phyloP scores from a whole-genome alignment of 129 eudicot genomes.

The Sambucus nigra region DNA sequence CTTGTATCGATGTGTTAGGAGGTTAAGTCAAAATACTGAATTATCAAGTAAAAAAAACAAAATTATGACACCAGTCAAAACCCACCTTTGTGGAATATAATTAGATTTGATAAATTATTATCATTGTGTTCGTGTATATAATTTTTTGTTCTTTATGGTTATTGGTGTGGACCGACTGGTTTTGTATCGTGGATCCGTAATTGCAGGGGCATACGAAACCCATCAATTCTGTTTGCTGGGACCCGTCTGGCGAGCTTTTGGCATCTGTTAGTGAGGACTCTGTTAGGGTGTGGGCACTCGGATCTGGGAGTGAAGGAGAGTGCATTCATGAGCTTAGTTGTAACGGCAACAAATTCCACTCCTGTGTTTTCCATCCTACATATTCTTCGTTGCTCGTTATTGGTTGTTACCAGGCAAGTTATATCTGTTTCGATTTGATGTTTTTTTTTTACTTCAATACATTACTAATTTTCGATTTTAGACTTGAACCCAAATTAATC shows the following conservation, averaged over 20 bases:
- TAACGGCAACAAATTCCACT: conserved; percentile 45
- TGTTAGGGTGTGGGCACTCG: conserved; percentile 46
- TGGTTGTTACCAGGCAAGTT: conserved; percentile 61
- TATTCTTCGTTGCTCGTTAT: conserved; percentile 39
- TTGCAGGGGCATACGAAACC: conserved; percentile 48
- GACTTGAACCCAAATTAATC: too few relatives aligned
- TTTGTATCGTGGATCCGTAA: neutral
- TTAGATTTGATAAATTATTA: neutral
- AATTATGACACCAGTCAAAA: too few relatives aligned
- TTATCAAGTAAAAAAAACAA: too few relatives aligned
- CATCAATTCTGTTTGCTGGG: conserved; percentile 54
- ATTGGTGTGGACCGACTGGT: neutral
- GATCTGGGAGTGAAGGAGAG: conserved; percentile 49
- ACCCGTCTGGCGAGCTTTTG: conserved; percentile 45
- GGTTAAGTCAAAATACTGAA: too few relatives aligned
- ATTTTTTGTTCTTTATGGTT: too few relatives aligned
- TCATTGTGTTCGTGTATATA: neutral
- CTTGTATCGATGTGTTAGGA: too few relatives aligned
- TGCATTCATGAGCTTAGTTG: conserved; percentile 47
- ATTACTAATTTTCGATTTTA: too few relatives aligned
- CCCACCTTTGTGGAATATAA: neutral
- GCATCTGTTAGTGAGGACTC: conserved; percentile 67
- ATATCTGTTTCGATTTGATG: neutral
- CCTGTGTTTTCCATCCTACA: conserved; percentile 57
- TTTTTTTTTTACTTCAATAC: neutral